Conservation (phyloP, 768 basidiomycete genomes). For the Trametes cubensis region DNA sequence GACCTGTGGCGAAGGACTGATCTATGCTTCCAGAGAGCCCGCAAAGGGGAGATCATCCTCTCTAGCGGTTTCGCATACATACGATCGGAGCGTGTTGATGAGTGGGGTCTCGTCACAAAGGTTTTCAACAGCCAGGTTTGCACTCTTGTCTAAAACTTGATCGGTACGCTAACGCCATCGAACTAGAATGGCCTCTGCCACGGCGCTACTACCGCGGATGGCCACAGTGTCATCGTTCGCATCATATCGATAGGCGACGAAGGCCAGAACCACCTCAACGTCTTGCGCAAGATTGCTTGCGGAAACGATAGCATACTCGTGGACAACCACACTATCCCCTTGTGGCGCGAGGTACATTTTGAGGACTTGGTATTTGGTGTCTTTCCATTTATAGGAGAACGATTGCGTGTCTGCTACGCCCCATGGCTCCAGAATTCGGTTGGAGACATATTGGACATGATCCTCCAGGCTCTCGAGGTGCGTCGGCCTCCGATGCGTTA, state of each 20-base stretch:
- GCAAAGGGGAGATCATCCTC: background rate
- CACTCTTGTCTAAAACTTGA: background rate
- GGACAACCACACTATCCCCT: slow-evolving; percentile 35
- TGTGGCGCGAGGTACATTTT: slow-evolving; percentile 13
- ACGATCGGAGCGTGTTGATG: background rate
- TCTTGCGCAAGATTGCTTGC: slow-evolving; percentile 29
- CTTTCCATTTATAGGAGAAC: background rate
- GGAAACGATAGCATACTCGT: slow-evolving; percentile 16
- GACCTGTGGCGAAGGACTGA: background rate
- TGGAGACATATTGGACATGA: background rate
- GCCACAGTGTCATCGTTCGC: background rate
- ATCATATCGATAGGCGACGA: background rate
- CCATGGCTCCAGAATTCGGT: background rate
- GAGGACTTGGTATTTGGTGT: background rate
- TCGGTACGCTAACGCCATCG: background rate
- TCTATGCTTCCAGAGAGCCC: background rate
- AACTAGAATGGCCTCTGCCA: background rate
- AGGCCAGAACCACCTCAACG: slow-evolving; percentile 20
- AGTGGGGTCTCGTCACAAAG: background rate
- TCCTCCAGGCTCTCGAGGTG: background rate
- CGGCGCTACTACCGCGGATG: background rate
- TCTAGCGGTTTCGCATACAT: background rate
- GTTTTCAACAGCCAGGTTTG: background rate
- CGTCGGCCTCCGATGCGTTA: background rate
- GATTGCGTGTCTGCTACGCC: too few relatives aligned